Evolutionary conservation across 2,329 filamentous ascomycete genomes (phyloP), one percentile per base, ranked within the genome.

Genomic region (Aotearoamyces nothofagi): DNA sequence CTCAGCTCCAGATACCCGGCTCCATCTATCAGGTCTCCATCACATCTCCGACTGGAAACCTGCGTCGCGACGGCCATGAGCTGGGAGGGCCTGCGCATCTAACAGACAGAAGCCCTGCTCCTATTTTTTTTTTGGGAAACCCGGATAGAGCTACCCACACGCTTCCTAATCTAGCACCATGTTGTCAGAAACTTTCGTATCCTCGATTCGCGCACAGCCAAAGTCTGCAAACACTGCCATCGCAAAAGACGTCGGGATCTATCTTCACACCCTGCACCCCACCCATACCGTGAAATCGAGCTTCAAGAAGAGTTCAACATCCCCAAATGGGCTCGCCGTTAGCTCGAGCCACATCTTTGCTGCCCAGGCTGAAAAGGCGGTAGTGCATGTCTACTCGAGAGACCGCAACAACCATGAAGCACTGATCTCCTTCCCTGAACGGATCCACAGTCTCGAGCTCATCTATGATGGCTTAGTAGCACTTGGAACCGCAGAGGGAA

Each of bases 301-400:
- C 26, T 86, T 90, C 65, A 96, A 94, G 64, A 96, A 93, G 58
- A 92, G 81, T 59, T 79, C 81, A 10, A 73, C 76, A n/a, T 66
- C 76, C 15, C 60, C 66, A 33, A 81, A 87, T 52, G 78, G 81
- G 42, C 59, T 98, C 31, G 86, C 83, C 16, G 66, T 86, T 42
- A 92, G 68, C 53, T 62, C 69, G 24, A 76, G 76, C 12, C 90
- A 98, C 50, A 65, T 96, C 26, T 98, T 93, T 50, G 78, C 86
- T 4, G 87, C 83, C 4, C 90, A 98, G 52, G 67, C 78, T 27
- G 84, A 86, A 39, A 96, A 93, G 54, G 82, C 84, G 0, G 80
- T 92, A 23, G 68, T 98, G 2, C 82, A 96, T 55, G 83, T 98
- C 31, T 98, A 96, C 55, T 86, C 70, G 33, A 69, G 84, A 31